These are phyloP conservation scores for Petrea volubilis DNA, from an alignment of 257 asterid species.

Conservation along the genomic window DNA sequence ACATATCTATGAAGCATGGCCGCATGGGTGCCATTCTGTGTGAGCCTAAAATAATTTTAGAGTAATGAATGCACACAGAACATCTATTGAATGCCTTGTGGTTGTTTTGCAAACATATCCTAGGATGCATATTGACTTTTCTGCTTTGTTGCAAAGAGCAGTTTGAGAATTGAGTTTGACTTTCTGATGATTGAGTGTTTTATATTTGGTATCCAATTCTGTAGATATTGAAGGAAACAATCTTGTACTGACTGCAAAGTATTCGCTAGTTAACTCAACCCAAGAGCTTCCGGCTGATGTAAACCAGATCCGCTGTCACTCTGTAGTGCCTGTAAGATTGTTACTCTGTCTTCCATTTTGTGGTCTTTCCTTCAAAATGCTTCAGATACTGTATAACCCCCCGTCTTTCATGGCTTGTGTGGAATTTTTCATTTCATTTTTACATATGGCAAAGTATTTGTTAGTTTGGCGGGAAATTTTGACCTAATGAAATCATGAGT, in stretches of 20 bases:
- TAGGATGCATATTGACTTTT: neutral
- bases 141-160: neutral
- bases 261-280: constrained; percentile 65
- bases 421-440: neutral
- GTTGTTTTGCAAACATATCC: neutral
- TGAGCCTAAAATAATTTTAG: neutral
- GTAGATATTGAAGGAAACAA: constrained; percentile 84
- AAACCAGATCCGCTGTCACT: constrained; percentile 59
- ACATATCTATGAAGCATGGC: neutral
- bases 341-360: constrained; percentile 10
- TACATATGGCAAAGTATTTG: neutral
- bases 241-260: constrained; percentile 76
- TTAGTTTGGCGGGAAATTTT: neutral
- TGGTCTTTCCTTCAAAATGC: constrained; percentile 5
- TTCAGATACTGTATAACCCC: neutral
- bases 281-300: constrained; percentile 77
- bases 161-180: neutral
- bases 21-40: constrained; percentile 7
- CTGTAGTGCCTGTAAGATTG: constrained; percentile 82
- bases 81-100: constrained; percentile 5
- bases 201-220: constrained; percentile 18
- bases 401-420: neutral
- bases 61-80: neutral
- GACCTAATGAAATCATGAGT: constrained; percentile 14
- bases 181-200: constrained; percentile 6